Conservation (phyloP, 1,139 yeast genomes). For the Chernovozyma aurita region DNA sequence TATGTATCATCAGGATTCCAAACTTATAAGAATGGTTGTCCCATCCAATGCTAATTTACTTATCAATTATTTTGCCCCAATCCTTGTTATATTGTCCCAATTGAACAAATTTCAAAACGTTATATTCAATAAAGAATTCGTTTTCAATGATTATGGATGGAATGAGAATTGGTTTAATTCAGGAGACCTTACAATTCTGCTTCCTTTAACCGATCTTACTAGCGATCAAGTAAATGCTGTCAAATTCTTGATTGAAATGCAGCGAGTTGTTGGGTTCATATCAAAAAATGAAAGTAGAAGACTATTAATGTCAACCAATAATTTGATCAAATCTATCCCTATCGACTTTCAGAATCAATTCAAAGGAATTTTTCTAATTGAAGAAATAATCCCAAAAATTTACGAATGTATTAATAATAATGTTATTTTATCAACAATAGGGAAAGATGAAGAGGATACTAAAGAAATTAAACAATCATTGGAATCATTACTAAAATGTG, state of each 20-base stretch:
- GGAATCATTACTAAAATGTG: conserved; percentile 16
- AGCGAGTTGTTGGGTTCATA: conserved; percentile 19
- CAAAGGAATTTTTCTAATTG: conserved; percentile 12
- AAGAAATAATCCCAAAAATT: conserved; percentile 28
- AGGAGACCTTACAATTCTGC: conserved; percentile 6
- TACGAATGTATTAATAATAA: conserved; percentile 15
- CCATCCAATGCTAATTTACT: not conserved
- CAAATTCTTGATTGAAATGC: conserved; percentile 18
- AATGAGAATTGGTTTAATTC: conserved; percentile 11
- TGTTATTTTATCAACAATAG: not conserved
- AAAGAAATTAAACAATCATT: conserved; percentile 4
- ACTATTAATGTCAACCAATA: conserved; percentile 20
- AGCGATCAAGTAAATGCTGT: conserved; percentile 6
- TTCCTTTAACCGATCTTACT: conserved; percentile 7
- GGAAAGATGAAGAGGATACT: conserved; percentile 1
- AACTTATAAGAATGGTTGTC: conserved; percentile 2
- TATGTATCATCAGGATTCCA: conserved; percentile 2
- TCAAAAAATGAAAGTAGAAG: conserved; percentile 11
- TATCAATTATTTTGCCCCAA: conserved; percentile 22
- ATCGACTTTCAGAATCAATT: conserved; percentile 17
- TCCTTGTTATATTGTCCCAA: conserved; percentile 22
- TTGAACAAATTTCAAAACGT: conserved; percentile 16
- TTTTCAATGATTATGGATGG: conserved; percentile 12
- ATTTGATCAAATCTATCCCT: conserved; percentile 19
- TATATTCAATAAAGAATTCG: conserved; percentile 6